These are phyloP conservation scores for Volvox carteri DNA, from an alignment of 163 green algal species.

Conservation along the genomic window DNA sequence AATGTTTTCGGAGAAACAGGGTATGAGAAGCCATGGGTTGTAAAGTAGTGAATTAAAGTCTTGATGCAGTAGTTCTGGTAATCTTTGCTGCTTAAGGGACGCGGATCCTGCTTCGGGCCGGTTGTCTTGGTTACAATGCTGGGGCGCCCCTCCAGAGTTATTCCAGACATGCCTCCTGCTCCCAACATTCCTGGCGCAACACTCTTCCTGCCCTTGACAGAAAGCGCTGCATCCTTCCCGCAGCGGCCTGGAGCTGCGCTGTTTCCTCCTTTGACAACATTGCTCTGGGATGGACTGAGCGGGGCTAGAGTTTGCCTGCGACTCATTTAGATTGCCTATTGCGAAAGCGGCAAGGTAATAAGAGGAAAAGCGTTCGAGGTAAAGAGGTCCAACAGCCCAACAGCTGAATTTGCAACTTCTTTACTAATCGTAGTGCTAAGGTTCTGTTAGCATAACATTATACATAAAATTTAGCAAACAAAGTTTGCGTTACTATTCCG, in stretches of 20 bases:
- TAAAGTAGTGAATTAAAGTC: conserved; percentile 89
- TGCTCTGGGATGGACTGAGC: conserved; percentile 79
- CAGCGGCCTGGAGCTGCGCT: neutral
- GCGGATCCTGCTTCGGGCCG: conserved; percentile 83
- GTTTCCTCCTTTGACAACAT: conserved; percentile 63
- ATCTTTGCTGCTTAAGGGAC: conserved; percentile 87
- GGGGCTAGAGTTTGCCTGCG: conserved; percentile 84
- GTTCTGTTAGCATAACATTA: too few species aligned
- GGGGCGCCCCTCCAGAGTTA: conserved; percentile 56
- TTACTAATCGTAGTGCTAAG: too few species aligned
- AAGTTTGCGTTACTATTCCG: too few species aligned
- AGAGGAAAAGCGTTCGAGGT: too few species aligned
- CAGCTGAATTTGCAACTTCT: too few species aligned
- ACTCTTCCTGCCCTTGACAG: conserved; percentile 57
- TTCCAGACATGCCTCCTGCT: neutral
- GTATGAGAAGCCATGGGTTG: conserved; percentile 82
- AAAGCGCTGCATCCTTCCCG: conserved; percentile 30
- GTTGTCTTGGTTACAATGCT: conserved; percentile 67
- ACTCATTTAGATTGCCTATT: conserved; percentile 80
- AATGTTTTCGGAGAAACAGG: conserved; percentile 85
- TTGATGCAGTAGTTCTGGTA: conserved; percentile 85
- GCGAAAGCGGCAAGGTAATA: too few species aligned
- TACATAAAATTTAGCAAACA: too few species aligned
- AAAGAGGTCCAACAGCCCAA: too few species aligned
- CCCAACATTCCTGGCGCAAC: conserved; percentile 39